phyloP scores from a whole-genome alignment of 73 alveolate species.

The Paramecium pentaurelia region DNA sequence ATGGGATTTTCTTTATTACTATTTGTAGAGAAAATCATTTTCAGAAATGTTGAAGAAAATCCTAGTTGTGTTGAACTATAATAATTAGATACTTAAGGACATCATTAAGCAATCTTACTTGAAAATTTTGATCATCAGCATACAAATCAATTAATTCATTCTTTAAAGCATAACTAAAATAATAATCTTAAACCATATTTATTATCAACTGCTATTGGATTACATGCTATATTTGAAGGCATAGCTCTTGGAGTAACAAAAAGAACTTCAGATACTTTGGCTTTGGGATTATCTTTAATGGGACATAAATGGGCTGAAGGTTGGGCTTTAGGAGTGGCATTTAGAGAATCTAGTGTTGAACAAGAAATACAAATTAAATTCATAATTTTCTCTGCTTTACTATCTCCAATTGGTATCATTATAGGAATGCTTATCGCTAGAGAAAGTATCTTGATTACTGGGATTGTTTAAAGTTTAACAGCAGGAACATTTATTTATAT shows the following conservation, averaged over 20 bases:
- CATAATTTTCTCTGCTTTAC: slow-evolving; percentile 66
- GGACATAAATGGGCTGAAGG: slow-evolving; percentile 68
- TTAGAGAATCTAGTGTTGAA: background rate
- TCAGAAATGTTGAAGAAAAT: background rate
- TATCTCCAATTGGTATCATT: slow-evolving; percentile 78
- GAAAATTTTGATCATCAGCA: background rate
- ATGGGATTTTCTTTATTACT: background rate
- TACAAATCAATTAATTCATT: background rate
- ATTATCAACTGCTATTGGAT: slow-evolving; percentile 57
- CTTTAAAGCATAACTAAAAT: background rate
- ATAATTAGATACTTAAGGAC: background rate
- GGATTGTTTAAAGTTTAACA: slow-evolving; percentile 72
- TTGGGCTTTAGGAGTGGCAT: slow-evolving; percentile 54
- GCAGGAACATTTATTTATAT: slow-evolving; percentile 90
- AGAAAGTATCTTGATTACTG: slow-evolving; percentile 69
- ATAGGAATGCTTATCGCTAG: slow-evolving; percentile 71
- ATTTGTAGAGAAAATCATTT: slow-evolving; percentile 37
- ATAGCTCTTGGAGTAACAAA: slow-evolving; percentile 55
- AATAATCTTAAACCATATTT: slow-evolving; percentile 1
- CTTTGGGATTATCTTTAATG: slow-evolving; percentile 48
- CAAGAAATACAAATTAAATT: background rate
- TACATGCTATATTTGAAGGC: slow-evolving; percentile 66
- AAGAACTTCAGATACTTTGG: background rate
- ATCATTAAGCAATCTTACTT: background rate
- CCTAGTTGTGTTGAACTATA: background rate